Base-by-base conservation (phyloP, 2,329 filamentous ascomycete genomes). In the Metarhizium album region DNA sequence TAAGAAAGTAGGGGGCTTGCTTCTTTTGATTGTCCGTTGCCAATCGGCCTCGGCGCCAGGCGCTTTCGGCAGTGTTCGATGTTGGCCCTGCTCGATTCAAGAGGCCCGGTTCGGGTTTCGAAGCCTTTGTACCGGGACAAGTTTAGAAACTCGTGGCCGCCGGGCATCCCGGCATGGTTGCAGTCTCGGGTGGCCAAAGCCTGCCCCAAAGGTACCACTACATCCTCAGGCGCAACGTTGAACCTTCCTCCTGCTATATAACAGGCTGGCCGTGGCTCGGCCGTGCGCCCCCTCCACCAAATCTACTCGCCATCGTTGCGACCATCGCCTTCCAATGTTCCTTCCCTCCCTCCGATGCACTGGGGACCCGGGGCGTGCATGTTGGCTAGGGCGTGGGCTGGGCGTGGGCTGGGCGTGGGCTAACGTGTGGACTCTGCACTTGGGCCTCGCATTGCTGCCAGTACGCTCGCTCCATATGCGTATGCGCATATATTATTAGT, bases 351-450 rank as follows among this genome's bases (percentile, higher is more conserved):
- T 47, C 47, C 51, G 47, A 52, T 49, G 47, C 47, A 22, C 35
- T 49, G 51, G 51, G 43, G 46, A 45, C 33, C 40, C 31, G 46
- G 50, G 50, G 46, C 43, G 49, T 45, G 49, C 29, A 38, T 45
- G 24, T 33, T 16, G 24, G 27, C 35, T 23, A 42, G 45, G 38
- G 37, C 18, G 4, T 27, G 33, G 38, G 16, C 11, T 33, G 23
- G 33, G 33, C 16, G 11, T 35, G 33, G 33, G 16, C 11, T 35
- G 11, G 33, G 33, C 16, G 33, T 35, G 33, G 33, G 11, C 29
- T 31, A 11, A 11, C n/a, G 29, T 11, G 29, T 29, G 45, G 40
- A 24, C 20, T 20, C 29, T 38, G 35, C 16, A 18, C 16, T 20
- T 40, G 37, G 37, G 37, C 37, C 8, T 40, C 37, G 6, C 37